These are phyloP conservation scores for Eustoma russellianum DNA, from an alignment of 257 asterid species.

Conservation along the genomic window DNA sequence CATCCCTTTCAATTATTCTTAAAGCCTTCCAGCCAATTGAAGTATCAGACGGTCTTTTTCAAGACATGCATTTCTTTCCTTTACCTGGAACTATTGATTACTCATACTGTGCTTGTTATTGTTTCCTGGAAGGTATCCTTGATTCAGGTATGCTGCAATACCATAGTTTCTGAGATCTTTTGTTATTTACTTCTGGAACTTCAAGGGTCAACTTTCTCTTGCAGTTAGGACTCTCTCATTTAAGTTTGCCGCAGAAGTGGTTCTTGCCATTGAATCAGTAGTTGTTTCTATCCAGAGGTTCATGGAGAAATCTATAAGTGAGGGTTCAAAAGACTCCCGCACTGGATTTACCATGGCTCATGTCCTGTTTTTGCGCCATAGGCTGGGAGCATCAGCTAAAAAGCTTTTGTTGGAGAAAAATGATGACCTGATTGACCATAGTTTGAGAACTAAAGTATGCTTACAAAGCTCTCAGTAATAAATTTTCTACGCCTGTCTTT, in stretches of 20 bases:
- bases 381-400: constrained; percentile 54
- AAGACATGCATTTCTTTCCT: constrained; percentile 47
- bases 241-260: constrained; percentile 62
- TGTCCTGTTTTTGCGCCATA: constrained; percentile 43
- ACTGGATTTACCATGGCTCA: constrained; percentile 37
- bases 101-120: constrained; percentile 55
- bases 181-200: background rate
- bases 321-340: constrained; percentile 30
- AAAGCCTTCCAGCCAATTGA: constrained; percentile 59
- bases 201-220: constrained; percentile 14
- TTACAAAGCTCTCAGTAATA: background rate
- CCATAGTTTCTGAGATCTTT: background rate
- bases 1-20: constrained; percentile 51
- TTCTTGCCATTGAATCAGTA: constrained; percentile 50
- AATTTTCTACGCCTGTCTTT: too few relatives aligned
- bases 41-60: constrained; percentile 37
- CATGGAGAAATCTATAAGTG: constrained; percentile 23
- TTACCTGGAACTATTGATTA: constrained; percentile 55
- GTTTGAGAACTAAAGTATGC: constrained; percentile 50
- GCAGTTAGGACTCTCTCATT: constrained; percentile 64
- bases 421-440: constrained; percentile 40
- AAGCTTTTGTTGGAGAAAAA: constrained; percentile 58
- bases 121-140: constrained; percentile 49
- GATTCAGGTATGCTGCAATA: constrained; percentile 40
- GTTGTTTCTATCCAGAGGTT: constrained; percentile 48